Percentiles rank a stretch among this genome's conserved stretches.
Evolutionary conservation across 306 rosid species (phyloP).

Genomic region (Fragaria nilgerrensis): DNA sequence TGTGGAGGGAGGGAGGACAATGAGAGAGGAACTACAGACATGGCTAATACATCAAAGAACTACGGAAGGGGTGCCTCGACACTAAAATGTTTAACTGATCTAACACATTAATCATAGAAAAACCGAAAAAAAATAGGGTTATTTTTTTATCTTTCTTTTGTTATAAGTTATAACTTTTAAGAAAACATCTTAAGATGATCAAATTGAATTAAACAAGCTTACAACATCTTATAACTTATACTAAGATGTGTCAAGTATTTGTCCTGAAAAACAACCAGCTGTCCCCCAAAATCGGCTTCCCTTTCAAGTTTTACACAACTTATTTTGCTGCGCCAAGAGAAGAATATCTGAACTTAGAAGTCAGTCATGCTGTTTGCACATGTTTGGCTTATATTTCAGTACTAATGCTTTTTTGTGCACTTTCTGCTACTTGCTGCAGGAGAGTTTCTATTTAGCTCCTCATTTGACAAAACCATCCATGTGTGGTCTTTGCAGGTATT

Average conservation of each 20-base stretch:
- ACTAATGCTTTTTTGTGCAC: conserved; percentile 27
- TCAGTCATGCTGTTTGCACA: background rate
- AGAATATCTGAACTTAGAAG: background rate
- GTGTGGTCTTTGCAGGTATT: conserved; percentile 92
- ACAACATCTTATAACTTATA: background rate
- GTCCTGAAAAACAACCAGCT: background rate
- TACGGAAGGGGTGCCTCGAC: background rate
- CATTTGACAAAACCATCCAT: conserved; percentile 77
- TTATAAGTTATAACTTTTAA: background rate
- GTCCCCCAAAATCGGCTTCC: background rate
- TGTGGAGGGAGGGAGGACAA: background rate
- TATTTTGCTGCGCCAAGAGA: background rate
- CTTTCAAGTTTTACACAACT: background rate
- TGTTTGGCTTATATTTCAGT: background rate
- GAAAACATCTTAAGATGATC: background rate
- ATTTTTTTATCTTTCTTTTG: background rate
- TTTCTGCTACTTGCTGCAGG: conserved; percentile 50
- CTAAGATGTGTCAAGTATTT: background rate
- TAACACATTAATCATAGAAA: background rate
- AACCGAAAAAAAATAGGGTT: background rate
- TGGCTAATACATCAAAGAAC: background rate
- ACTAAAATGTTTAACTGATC: background rate
- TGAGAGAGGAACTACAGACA: background rate
- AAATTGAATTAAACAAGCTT: background rate
- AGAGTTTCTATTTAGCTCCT: conserved; percentile 81